A percentile compares a stretch with the other conserved stretches of the same genome.
Conservation (phyloP, 1,284 basidiomycete genomes). For the Cryptococcus wingfieldii region DNA sequence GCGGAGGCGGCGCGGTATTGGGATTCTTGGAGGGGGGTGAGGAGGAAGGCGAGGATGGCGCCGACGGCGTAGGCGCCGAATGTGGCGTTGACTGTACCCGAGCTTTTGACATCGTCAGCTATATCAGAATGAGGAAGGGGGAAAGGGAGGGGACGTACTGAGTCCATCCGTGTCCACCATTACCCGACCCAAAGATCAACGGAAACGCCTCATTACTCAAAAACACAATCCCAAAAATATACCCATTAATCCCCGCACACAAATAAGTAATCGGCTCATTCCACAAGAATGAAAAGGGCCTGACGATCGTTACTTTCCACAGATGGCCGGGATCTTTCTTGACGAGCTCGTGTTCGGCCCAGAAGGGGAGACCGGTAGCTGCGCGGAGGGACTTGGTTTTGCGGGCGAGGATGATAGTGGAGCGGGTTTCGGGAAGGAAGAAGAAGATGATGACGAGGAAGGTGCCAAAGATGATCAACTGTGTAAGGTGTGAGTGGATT, state of each 20-base stretch:
- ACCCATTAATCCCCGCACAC: constrained; percentile 32
- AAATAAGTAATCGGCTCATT: constrained; percentile 37
- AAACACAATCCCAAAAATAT: constrained; percentile 37
- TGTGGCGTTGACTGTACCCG: constrained; percentile 31
- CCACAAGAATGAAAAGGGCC: constrained; percentile 31
- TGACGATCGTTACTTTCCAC: constrained; percentile 23
- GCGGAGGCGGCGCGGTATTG: constrained; percentile 20
- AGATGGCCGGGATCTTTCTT: constrained; percentile 21
- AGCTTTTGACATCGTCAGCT: constrained; percentile 6
- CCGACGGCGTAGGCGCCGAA: constrained; percentile 34
- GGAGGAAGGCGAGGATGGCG: constrained; percentile 23
- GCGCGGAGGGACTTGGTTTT: constrained; percentile 13
- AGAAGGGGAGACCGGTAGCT: constrained; percentile 15
- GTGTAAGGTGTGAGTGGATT: background rate
- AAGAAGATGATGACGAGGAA: constrained; percentile 27
- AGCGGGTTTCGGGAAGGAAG: constrained; percentile 28
- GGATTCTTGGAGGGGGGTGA: constrained; percentile 26
- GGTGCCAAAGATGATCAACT: constrained; percentile 27
- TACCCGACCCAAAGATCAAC: constrained; percentile 31
- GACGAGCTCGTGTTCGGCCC: constrained; percentile 20
- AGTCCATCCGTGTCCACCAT: constrained; percentile 30
- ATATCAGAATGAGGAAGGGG: background rate
- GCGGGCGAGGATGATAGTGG: constrained; percentile 27
- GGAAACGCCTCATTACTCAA: constrained; percentile 37
- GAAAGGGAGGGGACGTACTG: constrained; percentile 16